Evolutionary conservation across 768 basidiomycete genomes (phyloP).

Genomic region (Tremella fuciformis): DNA sequence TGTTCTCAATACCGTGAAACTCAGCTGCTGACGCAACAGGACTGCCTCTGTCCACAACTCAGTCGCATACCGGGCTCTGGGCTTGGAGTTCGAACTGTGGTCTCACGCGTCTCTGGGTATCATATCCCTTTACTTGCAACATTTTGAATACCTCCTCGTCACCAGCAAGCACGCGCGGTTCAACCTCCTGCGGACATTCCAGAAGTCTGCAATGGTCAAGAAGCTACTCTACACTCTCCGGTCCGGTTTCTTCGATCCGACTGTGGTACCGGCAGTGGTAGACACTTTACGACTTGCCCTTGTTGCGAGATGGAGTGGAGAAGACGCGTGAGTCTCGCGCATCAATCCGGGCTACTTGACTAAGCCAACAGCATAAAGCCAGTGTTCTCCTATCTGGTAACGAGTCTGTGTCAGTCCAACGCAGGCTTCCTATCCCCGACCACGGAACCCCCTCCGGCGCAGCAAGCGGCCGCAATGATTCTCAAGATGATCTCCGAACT

Average conservation of each 20-base stretch:
- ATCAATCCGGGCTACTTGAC: neutral
- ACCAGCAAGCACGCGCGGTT: conserved; percentile 72
- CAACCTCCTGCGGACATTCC: conserved; percentile 70
- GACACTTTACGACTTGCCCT: conserved; percentile 37
- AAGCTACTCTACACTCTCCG: conserved; percentile 79
- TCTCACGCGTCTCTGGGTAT: conserved; percentile 67
- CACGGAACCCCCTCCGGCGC: conserved; percentile 33
- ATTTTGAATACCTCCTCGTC: conserved; percentile 71
- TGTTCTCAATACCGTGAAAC: conserved; percentile 34
- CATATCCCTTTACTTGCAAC: conserved; percentile 74
- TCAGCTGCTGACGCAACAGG: conserved; percentile 53
- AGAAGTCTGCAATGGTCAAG: conserved; percentile 68
- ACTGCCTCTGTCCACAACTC: conserved; percentile 78
- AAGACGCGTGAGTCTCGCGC: conserved; percentile 36
- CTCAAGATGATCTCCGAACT: conserved; percentile 65
- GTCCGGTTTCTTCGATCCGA: conserved; percentile 68
- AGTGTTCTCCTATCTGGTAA: conserved; percentile 76
- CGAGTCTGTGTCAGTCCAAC: conserved; percentile 62
- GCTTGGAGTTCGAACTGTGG: conserved; percentile 90
- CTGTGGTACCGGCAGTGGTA: conserved; percentile 63
- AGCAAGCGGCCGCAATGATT: conserved; percentile 54
- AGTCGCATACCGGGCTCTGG: conserved; percentile 75
- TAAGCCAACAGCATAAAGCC: conserved; percentile 64
- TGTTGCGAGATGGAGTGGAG: conserved; percentile 42
- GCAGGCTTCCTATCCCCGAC: conserved; percentile 55